Percentiles rank a stretch among this genome's conserved stretches.
phyloP scores from a whole-genome alignment of 83 land plant species.

The Diphasiastrum complanatum region DNA sequence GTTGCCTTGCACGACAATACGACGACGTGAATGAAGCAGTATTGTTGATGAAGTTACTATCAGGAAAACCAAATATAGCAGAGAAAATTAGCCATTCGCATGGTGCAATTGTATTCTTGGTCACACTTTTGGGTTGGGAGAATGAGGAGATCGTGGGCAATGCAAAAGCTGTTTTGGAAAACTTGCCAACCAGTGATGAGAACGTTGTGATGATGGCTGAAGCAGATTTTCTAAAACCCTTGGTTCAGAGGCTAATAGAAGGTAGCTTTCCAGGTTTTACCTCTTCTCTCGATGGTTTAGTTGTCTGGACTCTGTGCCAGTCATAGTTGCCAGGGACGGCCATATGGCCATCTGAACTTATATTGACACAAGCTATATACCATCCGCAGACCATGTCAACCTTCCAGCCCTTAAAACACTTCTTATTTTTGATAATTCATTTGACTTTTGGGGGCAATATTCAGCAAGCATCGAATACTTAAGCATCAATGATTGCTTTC shows the following conservation, averaged over 20 bases:
- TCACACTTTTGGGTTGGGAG: conserved; percentile 33
- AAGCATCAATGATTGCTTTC: too few relatives aligned
- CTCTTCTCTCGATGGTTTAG: background rate
- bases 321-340: too few relatives aligned
- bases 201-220: conserved; percentile 26
- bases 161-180: conserved; percentile 29
- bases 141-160: conserved; percentile 17
- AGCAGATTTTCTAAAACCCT: conserved; percentile 18
- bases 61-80: conserved; percentile 31
- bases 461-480: too few relatives aligned
- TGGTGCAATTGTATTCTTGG: conserved; percentile 40
- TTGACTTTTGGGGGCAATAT: too few relatives aligned
- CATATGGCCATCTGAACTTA: too few relatives aligned
- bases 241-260: conserved; percentile 14
- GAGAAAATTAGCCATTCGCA: conserved; percentile 35
- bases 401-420: too few relatives aligned
- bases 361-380: too few relatives aligned
- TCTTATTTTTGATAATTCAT: too few relatives aligned
- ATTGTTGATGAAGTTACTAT: conserved; percentile 28
- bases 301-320: too few relatives aligned
- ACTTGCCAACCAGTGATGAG: conserved; percentile 25
- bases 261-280: background rate
- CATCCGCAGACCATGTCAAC: too few relatives aligned
- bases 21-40: conserved; percentile 38
- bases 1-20: conserved; percentile 34